A percentile compares a stretch with the other conserved stretches of the same genome.
Conservation (phyloP, 2,329 filamentous ascomycete genomes). For the Alternaria triticina region DNA sequence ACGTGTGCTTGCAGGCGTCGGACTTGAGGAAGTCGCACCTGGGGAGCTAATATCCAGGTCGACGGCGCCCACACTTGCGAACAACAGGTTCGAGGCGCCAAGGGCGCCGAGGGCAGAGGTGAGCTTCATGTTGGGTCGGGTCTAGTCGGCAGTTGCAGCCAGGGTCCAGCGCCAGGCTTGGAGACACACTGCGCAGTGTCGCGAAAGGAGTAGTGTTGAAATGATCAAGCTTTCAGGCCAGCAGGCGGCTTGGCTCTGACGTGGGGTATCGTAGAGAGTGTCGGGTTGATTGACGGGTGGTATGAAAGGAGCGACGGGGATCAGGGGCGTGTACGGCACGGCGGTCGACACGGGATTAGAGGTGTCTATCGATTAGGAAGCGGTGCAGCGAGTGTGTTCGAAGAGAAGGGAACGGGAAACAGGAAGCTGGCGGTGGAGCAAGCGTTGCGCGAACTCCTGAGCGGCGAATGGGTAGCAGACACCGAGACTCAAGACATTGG, state of each 20-base stretch:
- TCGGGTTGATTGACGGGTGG: conserved; percentile 26
- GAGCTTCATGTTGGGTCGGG: conserved; percentile 43
- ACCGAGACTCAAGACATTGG: conserved; percentile 12
- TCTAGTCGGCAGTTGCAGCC: conserved; percentile 17
- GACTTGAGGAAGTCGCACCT: conserved; percentile 27
- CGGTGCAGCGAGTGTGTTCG: conserved; percentile 20
- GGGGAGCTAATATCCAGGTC: conserved; percentile 36
- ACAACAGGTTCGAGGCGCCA: conserved; percentile 39
- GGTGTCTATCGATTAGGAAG: not conserved
- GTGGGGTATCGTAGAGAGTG: conserved; percentile 8
- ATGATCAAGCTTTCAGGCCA: not conserved
- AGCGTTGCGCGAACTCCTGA: conserved; percentile 17
- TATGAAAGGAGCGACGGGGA: conserved; percentile 40
- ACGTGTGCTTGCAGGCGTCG: not conserved
- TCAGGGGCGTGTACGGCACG: conserved; percentile 19
- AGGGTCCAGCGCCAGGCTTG: conserved; percentile 35
- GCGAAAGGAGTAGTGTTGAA: not conserved
- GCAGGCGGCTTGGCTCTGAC: conserved; percentile 1
- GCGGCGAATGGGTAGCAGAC: conserved; percentile 8
- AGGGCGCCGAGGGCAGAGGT: conserved; percentile 37
- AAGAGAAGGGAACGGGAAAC: conserved; percentile 8
- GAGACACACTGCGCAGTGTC: conserved; percentile 9
- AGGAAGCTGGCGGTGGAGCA: conserved; percentile 12
- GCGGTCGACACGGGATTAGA: not conserved
- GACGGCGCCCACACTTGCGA: conserved; percentile 41